These are phyloP conservation scores for Corinectria fuckeliana DNA, from an alignment of 2,329 filamentous ascomycete species.

Conservation along the genomic window DNA sequence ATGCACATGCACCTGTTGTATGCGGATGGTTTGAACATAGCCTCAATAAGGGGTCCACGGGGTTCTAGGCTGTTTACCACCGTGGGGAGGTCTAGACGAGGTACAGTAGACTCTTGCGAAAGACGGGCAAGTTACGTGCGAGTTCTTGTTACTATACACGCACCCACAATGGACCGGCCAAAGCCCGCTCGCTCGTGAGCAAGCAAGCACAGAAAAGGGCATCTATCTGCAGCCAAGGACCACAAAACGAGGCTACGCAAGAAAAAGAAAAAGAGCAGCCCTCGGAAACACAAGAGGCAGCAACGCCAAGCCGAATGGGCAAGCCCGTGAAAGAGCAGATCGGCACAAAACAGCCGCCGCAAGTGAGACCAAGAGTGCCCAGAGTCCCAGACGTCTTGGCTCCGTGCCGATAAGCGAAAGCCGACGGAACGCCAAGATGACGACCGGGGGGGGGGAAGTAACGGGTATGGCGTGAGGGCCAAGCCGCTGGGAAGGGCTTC, in stretches of 20 bases:
- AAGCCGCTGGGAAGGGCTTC: background rate
- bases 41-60: background rate
- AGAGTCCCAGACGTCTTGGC: slow-evolving; percentile 28
- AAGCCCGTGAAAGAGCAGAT: background rate
- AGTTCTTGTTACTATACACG: no score
- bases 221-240: background rate
- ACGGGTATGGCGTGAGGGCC: background rate
- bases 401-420: slow-evolving; percentile 37
- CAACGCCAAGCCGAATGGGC: background rate
- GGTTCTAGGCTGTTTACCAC: no score
- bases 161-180: background rate
- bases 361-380: slow-evolving; percentile 1
- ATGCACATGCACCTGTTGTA: background rate
- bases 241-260: background rate
- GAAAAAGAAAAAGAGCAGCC: background rate
- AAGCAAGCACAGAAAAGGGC: background rate
- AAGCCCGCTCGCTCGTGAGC: no score
- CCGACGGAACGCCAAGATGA: slow-evolving; percentile 6
- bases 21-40: slow-evolving; percentile 2
- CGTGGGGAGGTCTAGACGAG: background rate
- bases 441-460: background rate
- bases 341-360: background rate
- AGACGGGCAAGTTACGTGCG: no score
- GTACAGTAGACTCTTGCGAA: background rate
- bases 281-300: background rate